Evolutionary conservation across 306 rosid genomes (phyloP), one percentile per base, ranked within the genome.

Genomic region (Inga leiocalycina): DNA sequence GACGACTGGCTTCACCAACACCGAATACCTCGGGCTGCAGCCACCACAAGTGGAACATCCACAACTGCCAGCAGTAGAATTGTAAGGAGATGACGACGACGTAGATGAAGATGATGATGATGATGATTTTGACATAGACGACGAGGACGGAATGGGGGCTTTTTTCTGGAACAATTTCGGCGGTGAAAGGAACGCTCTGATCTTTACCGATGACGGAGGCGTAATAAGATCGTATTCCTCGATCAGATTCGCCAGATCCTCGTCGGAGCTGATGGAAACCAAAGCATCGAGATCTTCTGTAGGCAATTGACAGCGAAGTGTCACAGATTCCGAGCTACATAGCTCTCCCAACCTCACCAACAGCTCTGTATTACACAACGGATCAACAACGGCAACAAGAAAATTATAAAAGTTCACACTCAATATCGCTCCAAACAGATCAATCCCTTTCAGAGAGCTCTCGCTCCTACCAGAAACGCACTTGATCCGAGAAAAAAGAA

Each of bases 201-300:
- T 88, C 91, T 96, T 96, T 84, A 96, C 73, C 19, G 82, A 79
- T 11, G 88, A 81, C 5, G 88, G 84, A 37, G 89, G 49, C 1
- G 93, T 81, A 4, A 82, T 84, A 46, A 86, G 91, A 76, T 92
- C 97, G 79, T 92, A 96, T 80, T 96, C 99, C 83, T 96, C 99
- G 37, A 94, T 80, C 56, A 96, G 92, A 83, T 94, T 96, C 32
- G 82, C 88, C 46, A 96, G 97, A 76, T 96, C 99, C 84, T 96
- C 99, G 44, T 92, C 95, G 77, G 91, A 89, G 62, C 95, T 96
- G 62, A 96, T 85, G 83, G 99, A 92, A 8, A 96, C 96, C 64
- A 96, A 73, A 79, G 98, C 94, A 86, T 96, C 99, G 44, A 96
- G 94, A 82, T 96, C 99, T 81, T 96, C 99, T 11, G 89, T 67